Conservation (phyloP, 2,329 filamentous ascomycete genomes). For the Xylaria sp. region DNA sequence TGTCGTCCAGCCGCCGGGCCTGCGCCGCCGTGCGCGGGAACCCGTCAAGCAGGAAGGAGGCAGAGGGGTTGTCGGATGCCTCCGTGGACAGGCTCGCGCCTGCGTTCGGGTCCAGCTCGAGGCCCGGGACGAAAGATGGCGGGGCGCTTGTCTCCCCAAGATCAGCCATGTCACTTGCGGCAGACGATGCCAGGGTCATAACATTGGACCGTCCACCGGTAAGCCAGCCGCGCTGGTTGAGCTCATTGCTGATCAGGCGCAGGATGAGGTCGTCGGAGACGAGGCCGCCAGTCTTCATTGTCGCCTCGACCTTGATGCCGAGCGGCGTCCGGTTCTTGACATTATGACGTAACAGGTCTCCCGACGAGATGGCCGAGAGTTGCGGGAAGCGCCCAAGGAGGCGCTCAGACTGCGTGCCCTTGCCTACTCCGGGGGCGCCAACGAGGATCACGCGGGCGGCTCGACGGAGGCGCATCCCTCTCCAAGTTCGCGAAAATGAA, state of each 20-base stretch:
- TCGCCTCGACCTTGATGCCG: conserved; percentile 85
- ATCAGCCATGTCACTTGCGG: conserved; percentile 45
- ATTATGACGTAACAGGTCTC: conserved; percentile 89
- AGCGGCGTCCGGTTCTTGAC: conserved; percentile 85
- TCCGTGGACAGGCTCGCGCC: conserved; percentile 41
- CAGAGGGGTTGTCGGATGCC: conserved; percentile 69
- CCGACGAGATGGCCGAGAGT: conserved; percentile 88
- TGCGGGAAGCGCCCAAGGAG: conserved; percentile 86
- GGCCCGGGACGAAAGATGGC: conserved; percentile 45
- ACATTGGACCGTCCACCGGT: conserved; percentile 50
- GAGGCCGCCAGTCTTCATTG: conserved; percentile 86
- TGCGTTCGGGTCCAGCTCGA: conserved; percentile 43
- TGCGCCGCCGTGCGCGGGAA: conserved; percentile 89
- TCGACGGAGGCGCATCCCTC: conserved; percentile 66
- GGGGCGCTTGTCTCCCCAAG: conserved; percentile 40
- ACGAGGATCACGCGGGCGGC: conserved; percentile 94
- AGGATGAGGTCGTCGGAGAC: conserved; percentile 92
- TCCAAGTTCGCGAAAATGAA: conserved; percentile 25
- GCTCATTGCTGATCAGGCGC: conserved; percentile 87
- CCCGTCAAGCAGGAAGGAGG: conserved; percentile 93
- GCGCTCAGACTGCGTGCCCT: conserved; percentile 92
- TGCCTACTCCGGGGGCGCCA: conserved; percentile 94
- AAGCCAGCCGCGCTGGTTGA: conserved; percentile 85
- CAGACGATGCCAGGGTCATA: conserved; percentile 53
- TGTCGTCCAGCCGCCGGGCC: conserved; percentile 72